These are phyloP conservation scores for Boletus hoseneyae DNA, from an alignment of 1,284 basidiomycete genomes.

Conservation along the genomic window DNA sequence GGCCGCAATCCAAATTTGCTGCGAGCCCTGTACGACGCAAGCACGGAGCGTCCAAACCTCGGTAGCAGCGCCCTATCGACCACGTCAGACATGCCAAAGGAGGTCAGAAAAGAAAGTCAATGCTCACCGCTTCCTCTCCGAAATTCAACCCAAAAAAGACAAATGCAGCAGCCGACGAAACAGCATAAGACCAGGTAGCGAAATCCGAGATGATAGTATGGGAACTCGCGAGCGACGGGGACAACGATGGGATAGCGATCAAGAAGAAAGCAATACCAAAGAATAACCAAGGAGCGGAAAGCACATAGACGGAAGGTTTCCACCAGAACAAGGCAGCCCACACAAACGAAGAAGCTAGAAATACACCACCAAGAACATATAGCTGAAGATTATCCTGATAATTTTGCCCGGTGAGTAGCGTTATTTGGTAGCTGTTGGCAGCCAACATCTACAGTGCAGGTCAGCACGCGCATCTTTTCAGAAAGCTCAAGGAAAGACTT, in stretches of 20 bases:
- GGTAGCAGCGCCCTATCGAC: conserved; percentile 74
- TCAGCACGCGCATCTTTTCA: conserved; percentile 1
- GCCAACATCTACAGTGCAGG: conserved; percentile 58
- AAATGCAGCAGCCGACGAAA: conserved; percentile 87
- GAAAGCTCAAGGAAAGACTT: conserved; percentile 20
- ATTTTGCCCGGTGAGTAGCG: conserved; percentile 80
- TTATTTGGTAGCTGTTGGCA: conserved; percentile 94
- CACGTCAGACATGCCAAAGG: conserved; percentile 10
- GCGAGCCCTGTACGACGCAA: conserved; percentile 88
- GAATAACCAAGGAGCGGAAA: conserved; percentile 85
- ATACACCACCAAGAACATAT: conserved; percentile 87
- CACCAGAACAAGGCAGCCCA: conserved; percentile 92
- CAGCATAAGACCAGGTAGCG: conserved; percentile 87
- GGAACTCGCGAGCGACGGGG: conserved; percentile 55
- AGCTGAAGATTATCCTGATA: conserved; percentile 78
- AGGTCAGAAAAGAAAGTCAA: neutral
- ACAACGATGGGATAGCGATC: conserved; percentile 81
- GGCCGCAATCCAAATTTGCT: conserved; percentile 91
- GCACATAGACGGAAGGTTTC: conserved; percentile 83
- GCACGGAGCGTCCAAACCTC: conserved; percentile 90
- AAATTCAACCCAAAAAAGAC: conserved; percentile 93
- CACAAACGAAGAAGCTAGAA: conserved; percentile 78
- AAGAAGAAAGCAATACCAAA: conserved; percentile 87
- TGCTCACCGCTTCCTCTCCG: conserved; percentile 85
- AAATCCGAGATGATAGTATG: conserved; percentile 68